phyloP scores from a whole-genome alignment of 73 alveolate genomes.

The Tetrahymena thermophila region DNA sequence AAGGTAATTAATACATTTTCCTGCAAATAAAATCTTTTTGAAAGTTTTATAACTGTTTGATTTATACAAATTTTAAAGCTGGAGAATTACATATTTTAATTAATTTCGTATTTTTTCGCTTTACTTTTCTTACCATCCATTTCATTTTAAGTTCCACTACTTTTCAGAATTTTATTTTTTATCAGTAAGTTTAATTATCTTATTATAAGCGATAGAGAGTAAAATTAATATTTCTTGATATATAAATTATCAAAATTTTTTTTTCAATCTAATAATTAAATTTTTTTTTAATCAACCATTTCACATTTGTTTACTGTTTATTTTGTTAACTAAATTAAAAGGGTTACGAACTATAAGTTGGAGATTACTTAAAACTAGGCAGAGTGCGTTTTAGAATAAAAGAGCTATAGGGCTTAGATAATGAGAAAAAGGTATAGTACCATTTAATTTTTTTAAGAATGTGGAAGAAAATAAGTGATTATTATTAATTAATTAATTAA shows the following conservation, averaged over 20 bases:
- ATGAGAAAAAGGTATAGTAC: neutral
- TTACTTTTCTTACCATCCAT: neutral
- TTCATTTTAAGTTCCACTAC: neutral
- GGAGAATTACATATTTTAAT: neutral
- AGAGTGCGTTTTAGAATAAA: constrained; percentile 57
- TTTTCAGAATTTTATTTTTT: neutral
- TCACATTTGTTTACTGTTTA: neutral
- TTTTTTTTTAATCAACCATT: neutral
- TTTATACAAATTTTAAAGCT: neutral
- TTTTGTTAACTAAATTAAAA: neutral
- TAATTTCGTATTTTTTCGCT: neutral
- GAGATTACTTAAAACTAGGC: constrained; percentile 64
- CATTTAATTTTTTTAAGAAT: neutral
- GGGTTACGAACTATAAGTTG: constrained; percentile 60
- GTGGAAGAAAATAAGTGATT: neutral
- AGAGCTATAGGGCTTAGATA: constrained; percentile 36
- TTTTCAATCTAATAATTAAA: neutral
- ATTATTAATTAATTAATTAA: neutral
- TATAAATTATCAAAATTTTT: neutral
- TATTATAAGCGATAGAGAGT: neutral
- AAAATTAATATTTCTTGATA: too few relatives aligned
- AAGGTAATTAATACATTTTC: neutral
- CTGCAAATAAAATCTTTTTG: neutral
- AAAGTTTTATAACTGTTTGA: neutral
- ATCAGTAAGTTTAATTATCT: neutral